A percentile compares a stretch with the other conserved stretches of the same genome.
These are phyloP conservation scores for Phaeosphaeriaceae sp. DNA, from an alignment of 2,329 filamentous ascomycete species.

Conservation along the genomic window DNA sequence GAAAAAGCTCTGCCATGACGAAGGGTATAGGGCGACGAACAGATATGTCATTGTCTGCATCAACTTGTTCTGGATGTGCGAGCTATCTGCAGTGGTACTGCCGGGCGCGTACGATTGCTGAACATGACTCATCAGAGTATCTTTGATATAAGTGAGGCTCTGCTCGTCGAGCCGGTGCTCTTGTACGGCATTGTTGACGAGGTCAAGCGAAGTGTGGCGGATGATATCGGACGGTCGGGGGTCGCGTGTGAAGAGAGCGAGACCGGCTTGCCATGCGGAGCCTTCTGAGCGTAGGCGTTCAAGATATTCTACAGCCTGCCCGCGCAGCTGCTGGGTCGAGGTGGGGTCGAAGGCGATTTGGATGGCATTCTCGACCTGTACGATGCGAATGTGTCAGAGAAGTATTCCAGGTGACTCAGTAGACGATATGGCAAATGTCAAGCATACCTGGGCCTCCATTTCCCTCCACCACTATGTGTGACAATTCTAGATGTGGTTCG, in stretches of 20 bases:
- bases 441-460: conserved; percentile 49
- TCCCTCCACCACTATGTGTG: conserved; percentile 37
- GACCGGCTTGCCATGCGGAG: conserved; percentile 88
- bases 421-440: background rate
- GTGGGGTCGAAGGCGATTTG: conserved; percentile 87
- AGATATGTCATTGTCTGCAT: conserved; percentile 95
- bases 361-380: conserved; percentile 92
- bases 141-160: conserved; percentile 77
- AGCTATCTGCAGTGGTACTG: conserved; percentile 69
- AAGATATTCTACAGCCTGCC: conserved; percentile 84
- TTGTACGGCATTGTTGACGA: conserved; percentile 91
- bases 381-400: background rate
- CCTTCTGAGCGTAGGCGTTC: conserved; percentile 80
- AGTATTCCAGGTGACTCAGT: conserved; percentile 1
- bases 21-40: conserved; percentile 84
- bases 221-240: conserved; percentile 82
- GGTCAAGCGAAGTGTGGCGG: conserved; percentile 86
- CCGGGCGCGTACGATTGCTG: conserved; percentile 73
- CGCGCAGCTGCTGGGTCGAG: conserved; percentile 73
- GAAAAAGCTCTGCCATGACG: conserved; percentile 88
- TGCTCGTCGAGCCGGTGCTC: conserved; percentile 75
- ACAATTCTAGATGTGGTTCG: conserved; percentile 23
- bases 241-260: conserved; percentile 80
- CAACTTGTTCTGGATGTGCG: conserved; percentile 91
- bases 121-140: conserved; percentile 82